phyloP scores from a whole-genome alignment of 169 alveolate genomes.

The Plasmodium yoelii region DNA sequence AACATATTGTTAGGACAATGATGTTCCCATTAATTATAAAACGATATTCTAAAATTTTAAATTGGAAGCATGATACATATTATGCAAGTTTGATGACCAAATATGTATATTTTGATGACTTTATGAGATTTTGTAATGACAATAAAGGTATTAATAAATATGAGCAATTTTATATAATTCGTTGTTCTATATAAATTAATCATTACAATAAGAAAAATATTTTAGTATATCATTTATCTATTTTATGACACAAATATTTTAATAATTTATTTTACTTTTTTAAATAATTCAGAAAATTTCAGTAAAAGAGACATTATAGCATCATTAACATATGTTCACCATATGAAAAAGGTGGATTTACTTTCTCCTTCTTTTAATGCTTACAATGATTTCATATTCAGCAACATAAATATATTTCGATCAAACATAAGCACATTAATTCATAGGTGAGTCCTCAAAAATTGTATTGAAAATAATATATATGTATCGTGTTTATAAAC shows the following conservation, averaged over 20 bases:
- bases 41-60: constrained; percentile 69
- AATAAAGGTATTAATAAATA: constrained; percentile 64
- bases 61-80: constrained; percentile 77
- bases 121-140: constrained; percentile 76
- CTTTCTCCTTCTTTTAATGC: constrained; percentile 56
- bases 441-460: constrained; percentile 45
- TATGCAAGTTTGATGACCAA: constrained; percentile 77
- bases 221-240: constrained; percentile 12
- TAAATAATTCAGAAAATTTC: constrained; percentile 39
- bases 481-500: neutral
- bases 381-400: constrained; percentile 70
- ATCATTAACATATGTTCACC: constrained; percentile 71
- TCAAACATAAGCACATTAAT: constrained; percentile 76
- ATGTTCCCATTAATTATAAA: constrained; percentile 42
- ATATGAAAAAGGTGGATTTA: constrained; percentile 74
- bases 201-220: constrained; percentile 18
- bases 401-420: constrained; percentile 65
- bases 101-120: constrained; percentile 73
- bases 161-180: neutral
- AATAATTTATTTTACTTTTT: constrained; percentile 16
- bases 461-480: constrained; percentile 13
- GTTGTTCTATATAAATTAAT: constrained; percentile 10
- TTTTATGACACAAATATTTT: neutral
- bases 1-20: constrained; percentile 40
- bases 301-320: constrained; percentile 74